Percentiles rank a stretch among this genome's conserved stretches.
Evolutionary conservation across 768 basidiomycete genomes (phyloP).

Genomic region (Paxillus involutus): DNA sequence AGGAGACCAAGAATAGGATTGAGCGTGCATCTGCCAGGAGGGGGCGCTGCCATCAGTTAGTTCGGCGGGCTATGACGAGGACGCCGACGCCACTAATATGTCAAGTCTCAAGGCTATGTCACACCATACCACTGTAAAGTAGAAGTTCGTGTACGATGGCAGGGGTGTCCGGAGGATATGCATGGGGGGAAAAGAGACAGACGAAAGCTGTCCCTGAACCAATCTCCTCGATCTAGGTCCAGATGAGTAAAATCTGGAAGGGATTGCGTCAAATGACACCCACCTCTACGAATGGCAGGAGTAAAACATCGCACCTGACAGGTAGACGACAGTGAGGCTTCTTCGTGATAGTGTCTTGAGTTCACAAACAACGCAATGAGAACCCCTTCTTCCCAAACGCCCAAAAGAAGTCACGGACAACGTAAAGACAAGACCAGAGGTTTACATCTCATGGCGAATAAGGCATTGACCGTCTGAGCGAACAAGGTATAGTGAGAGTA

Average conservation of each 20-base stretch:
- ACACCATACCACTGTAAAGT: background rate
- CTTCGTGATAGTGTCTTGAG: no score
- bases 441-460: constrained; percentile 39
- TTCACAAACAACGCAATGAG: background rate
- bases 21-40: background rate
- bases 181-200: constrained; percentile 50
- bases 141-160: constrained; percentile 34
- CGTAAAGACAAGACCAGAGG: background rate
- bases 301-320: background rate
- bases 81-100: background rate
- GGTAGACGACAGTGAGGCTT: background rate
- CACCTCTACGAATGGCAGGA: background rate
- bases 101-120: background rate
- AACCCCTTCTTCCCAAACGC: background rate
- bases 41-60: no score
- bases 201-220: constrained; percentile 43
- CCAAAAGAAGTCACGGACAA: background rate
- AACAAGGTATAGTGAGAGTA: constrained; percentile 46
- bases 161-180: constrained; percentile 24
- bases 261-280: background rate
- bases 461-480: constrained; percentile 48
- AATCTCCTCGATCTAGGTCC: constrained; percentile 47
- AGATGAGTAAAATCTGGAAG: constrained; percentile 6
- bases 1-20: background rate
- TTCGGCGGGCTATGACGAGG: background rate